Conservation (phyloP, 139 green algal genomes). For the Chlorella vulgaris region DNA sequence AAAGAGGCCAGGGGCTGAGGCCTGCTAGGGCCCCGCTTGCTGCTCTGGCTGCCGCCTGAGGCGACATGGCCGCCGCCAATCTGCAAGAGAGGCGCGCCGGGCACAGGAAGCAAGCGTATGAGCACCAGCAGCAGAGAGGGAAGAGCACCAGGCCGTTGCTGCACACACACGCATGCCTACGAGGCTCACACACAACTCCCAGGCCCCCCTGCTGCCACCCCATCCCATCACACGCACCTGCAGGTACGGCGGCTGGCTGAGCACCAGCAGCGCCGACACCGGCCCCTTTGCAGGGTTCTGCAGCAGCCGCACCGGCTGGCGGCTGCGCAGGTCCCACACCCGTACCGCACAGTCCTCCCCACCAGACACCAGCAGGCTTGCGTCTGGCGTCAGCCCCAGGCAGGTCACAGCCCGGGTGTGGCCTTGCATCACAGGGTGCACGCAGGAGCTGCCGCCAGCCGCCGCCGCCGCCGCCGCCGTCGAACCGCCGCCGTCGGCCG, state of each 20-base stretch:
- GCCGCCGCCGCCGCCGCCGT: not conserved
- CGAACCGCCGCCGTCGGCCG: not conserved
- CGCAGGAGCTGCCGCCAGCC: not conserved
- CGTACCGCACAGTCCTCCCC: conserved; percentile 71
- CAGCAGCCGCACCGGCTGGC: conserved; percentile 70
- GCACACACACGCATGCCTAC: too few species aligned
- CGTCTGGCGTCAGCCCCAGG: conserved; percentile 60
- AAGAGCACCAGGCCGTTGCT: too few species aligned
- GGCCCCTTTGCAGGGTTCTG: conserved; percentile 55
- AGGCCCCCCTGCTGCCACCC: too few species aligned
- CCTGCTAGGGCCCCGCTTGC: conserved; percentile 55
- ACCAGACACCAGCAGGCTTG: conserved; percentile 65
- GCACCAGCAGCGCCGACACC: conserved; percentile 61
- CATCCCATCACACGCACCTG: conserved; percentile 11
- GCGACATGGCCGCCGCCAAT: conserved; percentile 8
- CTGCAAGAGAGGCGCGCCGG: not conserved
- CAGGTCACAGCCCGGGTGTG: conserved; percentile 63
- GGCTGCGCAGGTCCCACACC: conserved; percentile 80
- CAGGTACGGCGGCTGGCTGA: conserved; percentile 55
- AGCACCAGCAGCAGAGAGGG: too few species aligned
- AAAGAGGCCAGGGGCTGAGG: conserved; percentile 68
- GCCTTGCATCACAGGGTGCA: conserved; percentile 44
- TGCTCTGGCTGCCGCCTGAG: not conserved
- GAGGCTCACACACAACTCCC: not conserved
- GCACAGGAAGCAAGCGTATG: too few species aligned